Evolutionary conservation across 352 stramenopile species (phyloP), one percentile per base, ranked within the genome.

Genomic region (Sclerospora graminicola): DNA sequence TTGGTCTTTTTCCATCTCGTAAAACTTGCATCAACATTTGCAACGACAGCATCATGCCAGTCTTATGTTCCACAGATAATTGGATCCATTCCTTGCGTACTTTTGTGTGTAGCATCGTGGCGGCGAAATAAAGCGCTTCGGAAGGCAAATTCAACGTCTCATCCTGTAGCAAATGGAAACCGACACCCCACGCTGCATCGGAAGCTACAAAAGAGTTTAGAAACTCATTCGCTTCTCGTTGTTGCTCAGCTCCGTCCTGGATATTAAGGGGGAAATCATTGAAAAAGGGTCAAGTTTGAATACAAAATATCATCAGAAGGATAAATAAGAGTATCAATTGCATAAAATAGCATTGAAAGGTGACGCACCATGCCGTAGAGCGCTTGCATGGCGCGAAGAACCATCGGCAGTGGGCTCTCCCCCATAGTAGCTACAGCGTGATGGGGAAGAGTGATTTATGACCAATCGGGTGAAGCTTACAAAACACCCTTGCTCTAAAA

Each of bases 41-140:
- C 5, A 86, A 26, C 7, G 65, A 66, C 9, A 14, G 26, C n/a
- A 48, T 59, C 46, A 83, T 60, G 31, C 46, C 61, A 5, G 45
- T 29, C 20, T 66, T 69, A 11, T 60, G 54, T 23, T 66, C 60
- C 26, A 40, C 36, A 5, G 68, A 31, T 19, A 83, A 43, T 30
- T 62, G 65, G 23, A 66, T 49, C 75, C 75, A 87, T 37, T 84
- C 69, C 49, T 73, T 78, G 11, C 71, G 71, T 27, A 82, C 63
- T 47, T 87, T 87, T 13, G 64, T 59, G 48, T 87, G 75, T 14
- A 87, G 34, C 69, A 87, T 82, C 41, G 83, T 87, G 41, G 75
- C 75, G 0, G 71, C 70, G 32, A 87, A 84, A 59, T 82, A 87
- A n/a, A 83, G 66, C 39, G 60, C 66, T 40, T 82, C 68, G 4